Evolutionary conservation across 257 asterid species (phyloP), one percentile per base, ranked within the genome.

Genomic region (Coffea canephora): DNA sequence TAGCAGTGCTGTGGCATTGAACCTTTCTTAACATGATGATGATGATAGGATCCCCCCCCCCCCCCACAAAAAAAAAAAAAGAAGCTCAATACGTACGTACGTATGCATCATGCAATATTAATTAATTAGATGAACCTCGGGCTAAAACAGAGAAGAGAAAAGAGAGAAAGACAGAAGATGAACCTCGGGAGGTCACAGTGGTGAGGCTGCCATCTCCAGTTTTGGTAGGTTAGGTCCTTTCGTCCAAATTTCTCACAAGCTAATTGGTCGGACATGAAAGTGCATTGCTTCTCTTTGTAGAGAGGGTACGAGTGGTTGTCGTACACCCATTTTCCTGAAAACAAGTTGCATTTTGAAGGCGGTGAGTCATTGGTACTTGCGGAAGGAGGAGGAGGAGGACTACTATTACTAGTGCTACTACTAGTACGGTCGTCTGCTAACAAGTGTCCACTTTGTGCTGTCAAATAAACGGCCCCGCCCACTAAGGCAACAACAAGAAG

Each of bases 151-250:
- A 31, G 1, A 31, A 31, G 1, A 31, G 34, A 31, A 31, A 31
- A 31, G 34, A 4, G 43, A 6, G 46, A 50, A 23, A 70, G 48
- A 25, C 31, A 74, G 12, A 13, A 64, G 31, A 23, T 25, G 8
- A 19, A 91, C 98, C 97, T 90, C 27, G 97, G 93, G 57, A 93
- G 86, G 71, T 91, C 85, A 71, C 97, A 93, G 0, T 83, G 78
- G 77, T 85, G 88, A 71, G 97, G 95, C 76, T 93, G 93, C 97
- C 97, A 92, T 77, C 93, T 80, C 97, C 94, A 92, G 25, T 87
- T 61, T 77, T 84, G 92, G 80, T 88, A 91, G 25, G 80, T 79
- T 50, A 87, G 74, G 77, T 92, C 97, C 52, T 87, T 85, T 62
- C 97, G 83, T 8, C 97, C 97, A 39, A 85, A 88, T 52, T 75